phyloP scores from a whole-genome alignment of 2,329 filamentous ascomycete species.

The Neonectria hederae region DNA sequence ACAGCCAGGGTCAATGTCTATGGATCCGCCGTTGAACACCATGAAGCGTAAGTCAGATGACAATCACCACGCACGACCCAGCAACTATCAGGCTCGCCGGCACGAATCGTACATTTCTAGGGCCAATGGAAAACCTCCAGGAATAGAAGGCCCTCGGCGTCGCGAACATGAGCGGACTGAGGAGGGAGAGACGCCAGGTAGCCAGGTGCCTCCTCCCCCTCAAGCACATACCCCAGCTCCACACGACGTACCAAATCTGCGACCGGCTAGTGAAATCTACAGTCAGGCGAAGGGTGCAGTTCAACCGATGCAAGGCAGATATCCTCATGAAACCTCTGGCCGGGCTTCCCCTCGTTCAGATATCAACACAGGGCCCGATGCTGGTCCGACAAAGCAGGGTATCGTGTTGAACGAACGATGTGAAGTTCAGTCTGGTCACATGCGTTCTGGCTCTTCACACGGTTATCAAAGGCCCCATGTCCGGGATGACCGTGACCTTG shows the following conservation, averaged over 20 bases:
- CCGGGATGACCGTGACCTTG: constrained; percentile 15
- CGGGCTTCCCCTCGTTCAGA: constrained; percentile 6
- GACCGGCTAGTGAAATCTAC: constrained; percentile 45
- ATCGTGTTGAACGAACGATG: not conserved
- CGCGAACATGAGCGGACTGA: not conserved
- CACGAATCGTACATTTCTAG: not conserved
- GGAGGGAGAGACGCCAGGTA: not conserved
- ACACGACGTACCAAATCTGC: constrained; percentile 35
- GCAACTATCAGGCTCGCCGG: not conserved
- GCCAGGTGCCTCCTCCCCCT: not conserved
- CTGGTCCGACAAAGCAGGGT: not conserved
- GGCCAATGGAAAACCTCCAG: not conserved
- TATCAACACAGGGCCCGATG: constrained; percentile 7
- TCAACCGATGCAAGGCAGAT: constrained; percentile 1
- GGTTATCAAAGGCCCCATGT: constrained; percentile 11
- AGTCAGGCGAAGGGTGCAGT: constrained; percentile 32
- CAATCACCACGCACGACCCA: not conserved
- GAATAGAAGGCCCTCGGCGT: not conserved
- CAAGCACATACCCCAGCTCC: constrained; percentile 5
- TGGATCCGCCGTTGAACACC: not conserved
- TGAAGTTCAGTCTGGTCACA: constrained; percentile 5
- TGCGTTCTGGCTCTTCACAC: not conserved
- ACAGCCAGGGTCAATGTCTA: not conserved
- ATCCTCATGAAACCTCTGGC: not conserved
- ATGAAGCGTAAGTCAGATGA: not conserved